phyloP scores from a whole-genome alignment of 495 filamentous ascomycete genomes.

The Cudoniella acicularis region DNA sequence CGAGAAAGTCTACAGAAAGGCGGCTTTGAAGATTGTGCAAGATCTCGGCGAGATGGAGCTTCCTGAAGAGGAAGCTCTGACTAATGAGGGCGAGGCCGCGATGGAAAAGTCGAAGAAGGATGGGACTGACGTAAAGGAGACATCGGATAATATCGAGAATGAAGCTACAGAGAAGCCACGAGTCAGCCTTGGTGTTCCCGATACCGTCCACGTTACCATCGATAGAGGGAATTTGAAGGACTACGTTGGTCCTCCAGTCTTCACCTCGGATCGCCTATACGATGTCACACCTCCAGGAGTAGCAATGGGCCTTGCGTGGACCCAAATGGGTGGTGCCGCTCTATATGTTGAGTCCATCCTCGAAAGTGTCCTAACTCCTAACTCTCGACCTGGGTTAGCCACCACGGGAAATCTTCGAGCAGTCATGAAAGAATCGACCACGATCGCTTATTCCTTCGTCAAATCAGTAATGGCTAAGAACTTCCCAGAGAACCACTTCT shows the following conservation, averaged over 20 bases:
- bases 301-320: slow-evolving; percentile 98
- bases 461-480: slow-evolving; percentile 80
- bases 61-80: slow-evolving; percentile 77
- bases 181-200: slow-evolving; percentile 78
- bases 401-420: slow-evolving; percentile 91
- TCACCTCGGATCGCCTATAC: slow-evolving; percentile 93
- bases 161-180: slow-evolving; percentile 74
- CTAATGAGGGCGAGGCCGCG: slow-evolving; percentile 83
- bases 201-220: slow-evolving; percentile 82
- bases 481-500: slow-evolving; percentile 89
- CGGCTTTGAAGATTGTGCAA: slow-evolving; percentile 93
- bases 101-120: slow-evolving; percentile 66
- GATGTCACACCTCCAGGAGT: slow-evolving; percentile 95
- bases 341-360: slow-evolving; percentile 97
- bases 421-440: slow-evolving; percentile 96
- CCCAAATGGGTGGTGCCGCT: slow-evolving; percentile 93
- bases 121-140: slow-evolving; percentile 50
- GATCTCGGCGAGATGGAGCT: slow-evolving; percentile 87
- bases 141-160: slow-evolving; percentile 58
- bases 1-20: slow-evolving; percentile 97
- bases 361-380: slow-evolving; percentile 67
- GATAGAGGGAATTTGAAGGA: slow-evolving; percentile 90
- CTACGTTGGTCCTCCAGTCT: slow-evolving; percentile 94
- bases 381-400: slow-evolving; percentile 73
- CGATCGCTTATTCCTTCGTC: slow-evolving; percentile 93